A percentile compares a stretch with the other conserved stretches of the same genome.
These are phyloP conservation scores for Polyporus tsugae DNA, from an alignment of 1,284 basidiomycete species.

Conservation along the genomic window DNA sequence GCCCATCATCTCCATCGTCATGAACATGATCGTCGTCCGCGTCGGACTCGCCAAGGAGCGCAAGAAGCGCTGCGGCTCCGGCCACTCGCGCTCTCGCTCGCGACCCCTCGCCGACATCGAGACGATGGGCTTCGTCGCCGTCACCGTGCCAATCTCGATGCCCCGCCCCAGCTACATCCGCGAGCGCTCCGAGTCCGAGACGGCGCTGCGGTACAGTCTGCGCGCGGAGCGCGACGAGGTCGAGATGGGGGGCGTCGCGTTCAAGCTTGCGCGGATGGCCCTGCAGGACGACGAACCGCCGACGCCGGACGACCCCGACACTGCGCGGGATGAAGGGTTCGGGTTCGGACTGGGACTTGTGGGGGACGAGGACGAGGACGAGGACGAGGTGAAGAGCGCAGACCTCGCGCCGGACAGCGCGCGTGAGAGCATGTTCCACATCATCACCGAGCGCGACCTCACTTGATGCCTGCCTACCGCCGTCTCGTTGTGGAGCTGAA, in stretches of 20 bases:
- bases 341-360: neutral
- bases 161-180: neutral
- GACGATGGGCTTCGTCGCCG: neutral
- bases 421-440: neutral
- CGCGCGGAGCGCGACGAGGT: neutral
- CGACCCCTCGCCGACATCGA: neutral
- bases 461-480: neutral
- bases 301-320: neutral
- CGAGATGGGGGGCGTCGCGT: neutral
- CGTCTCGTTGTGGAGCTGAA: neutral
- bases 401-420: neutral
- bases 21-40: constrained; percentile 42
- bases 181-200: constrained; percentile 4
- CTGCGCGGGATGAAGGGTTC: neutral
- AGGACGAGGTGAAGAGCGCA: constrained; percentile 1
- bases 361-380: neutral
- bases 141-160: neutral
- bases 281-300: constrained; percentile 1
- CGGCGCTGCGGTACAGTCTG: neutral
- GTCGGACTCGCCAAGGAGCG: constrained; percentile 32
- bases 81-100: neutral
- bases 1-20: constrained; percentile 43
- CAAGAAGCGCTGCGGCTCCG: constrained; percentile 5
- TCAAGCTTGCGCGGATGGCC: neutral
- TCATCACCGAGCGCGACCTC: constrained; percentile 1